These are phyloP conservation scores for Mallotus repandus DNA, from an alignment of 441 rosid genomes.

Conservation along the genomic window DNA sequence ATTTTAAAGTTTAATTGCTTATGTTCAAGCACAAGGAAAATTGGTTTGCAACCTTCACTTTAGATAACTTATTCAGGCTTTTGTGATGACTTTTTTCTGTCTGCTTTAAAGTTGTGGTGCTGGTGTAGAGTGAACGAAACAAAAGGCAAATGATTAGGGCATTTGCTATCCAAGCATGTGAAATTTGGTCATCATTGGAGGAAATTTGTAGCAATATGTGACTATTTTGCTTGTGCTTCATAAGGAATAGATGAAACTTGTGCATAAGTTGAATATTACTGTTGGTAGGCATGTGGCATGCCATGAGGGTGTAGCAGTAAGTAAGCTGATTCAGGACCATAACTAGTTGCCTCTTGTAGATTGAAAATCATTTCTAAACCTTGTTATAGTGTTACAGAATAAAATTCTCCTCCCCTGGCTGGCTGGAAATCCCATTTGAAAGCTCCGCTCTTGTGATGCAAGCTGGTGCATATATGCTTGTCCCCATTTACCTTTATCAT, in stretches of 20 bases:
- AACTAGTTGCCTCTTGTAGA: neutral
- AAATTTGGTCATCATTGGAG: conserved; percentile 8
- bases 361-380: conserved; percentile 1
- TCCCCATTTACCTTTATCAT: neutral
- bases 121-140: neutral
- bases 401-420: neutral
- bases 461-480: neutral
- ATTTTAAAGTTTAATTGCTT: neutral
- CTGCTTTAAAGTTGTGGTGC: neutral
- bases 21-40: neutral
- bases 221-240: neutral
- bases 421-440: neutral
- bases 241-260: neutral
- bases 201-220: neutral
- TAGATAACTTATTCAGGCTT: neutral
- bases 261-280: neutral
- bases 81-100: neutral
- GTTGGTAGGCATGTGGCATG: neutral
- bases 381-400: neutral
- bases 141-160: neutral
- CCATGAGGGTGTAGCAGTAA: neutral
- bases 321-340: neutral
- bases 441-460: neutral
- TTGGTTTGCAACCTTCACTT: neutral
- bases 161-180: neutral